phyloP scores from a whole-genome alignment of 78 protist species.

The Dictyostelium citrinum region DNA sequence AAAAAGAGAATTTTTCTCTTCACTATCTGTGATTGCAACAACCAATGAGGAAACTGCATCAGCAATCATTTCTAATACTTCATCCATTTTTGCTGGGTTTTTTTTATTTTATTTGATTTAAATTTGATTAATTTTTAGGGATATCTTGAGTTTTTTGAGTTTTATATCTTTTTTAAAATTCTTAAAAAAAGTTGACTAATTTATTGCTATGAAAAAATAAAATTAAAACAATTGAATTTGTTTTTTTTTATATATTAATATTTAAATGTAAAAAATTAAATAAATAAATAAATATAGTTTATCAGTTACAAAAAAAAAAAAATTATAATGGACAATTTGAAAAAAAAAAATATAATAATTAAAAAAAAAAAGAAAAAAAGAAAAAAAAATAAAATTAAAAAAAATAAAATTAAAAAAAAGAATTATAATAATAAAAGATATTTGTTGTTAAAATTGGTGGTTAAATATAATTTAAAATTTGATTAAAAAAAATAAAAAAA shows the following conservation, averaged over 20 bases:
- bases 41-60: conserved; percentile 77
- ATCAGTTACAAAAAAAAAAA: background rate
- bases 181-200: background rate
- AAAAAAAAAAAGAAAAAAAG: background rate
- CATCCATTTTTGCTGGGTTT: conserved; percentile 69
- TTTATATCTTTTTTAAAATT: background rate
- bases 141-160: background rate
- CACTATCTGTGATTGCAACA: conserved; percentile 65
- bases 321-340: background rate
- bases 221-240: background rate
- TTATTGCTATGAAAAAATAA: background rate
- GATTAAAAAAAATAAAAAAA: too few relatives aligned
- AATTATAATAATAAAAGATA: too few relatives aligned
- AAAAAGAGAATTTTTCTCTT: conserved; percentile 68
- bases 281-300: background rate
- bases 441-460: too few relatives aligned
- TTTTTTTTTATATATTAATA: background rate
- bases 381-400: too few relatives aligned
- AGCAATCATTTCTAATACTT: conserved; percentile 75
- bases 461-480: too few relatives aligned
- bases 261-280: background rate
- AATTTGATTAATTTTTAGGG: background rate
- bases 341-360: background rate
- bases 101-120: background rate
- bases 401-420: background rate